These are phyloP conservation scores for Claviceps lovelessii DNA, from an alignment of 2,329 filamentous ascomycete species.

Conservation along the genomic window DNA sequence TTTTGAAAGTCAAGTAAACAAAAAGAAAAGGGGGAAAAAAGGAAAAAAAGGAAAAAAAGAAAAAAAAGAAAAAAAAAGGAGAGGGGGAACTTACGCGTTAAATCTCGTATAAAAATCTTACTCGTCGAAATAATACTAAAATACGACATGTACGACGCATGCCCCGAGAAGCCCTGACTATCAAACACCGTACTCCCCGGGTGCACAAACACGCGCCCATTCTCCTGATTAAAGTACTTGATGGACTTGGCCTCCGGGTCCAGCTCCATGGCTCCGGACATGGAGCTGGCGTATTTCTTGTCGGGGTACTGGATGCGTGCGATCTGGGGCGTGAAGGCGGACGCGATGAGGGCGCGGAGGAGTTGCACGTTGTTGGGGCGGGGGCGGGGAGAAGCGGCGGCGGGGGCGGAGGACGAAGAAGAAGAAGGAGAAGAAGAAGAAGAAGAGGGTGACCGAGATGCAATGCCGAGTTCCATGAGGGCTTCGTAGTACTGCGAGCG, in stretches of 20 bases:
- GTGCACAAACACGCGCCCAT: conserved; percentile 82
- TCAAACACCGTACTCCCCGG: conserved; percentile 78
- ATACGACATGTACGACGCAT: conserved; percentile 70
- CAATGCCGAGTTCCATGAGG: conserved; percentile 72
- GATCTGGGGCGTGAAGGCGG: conserved; percentile 70
- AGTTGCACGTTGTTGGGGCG: conserved; percentile 29
- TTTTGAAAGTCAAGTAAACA: too few relatives aligned
- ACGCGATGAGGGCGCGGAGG: conserved; percentile 55
- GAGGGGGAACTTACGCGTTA: conserved; percentile 60
- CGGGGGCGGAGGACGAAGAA: too few relatives aligned
- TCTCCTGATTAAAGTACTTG: conserved; percentile 80
- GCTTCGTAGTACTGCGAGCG: conserved; percentile 73
- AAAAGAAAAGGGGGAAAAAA: neutral
- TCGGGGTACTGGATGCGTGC: conserved; percentile 87
- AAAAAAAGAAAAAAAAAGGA: neutral
- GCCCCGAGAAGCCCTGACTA: conserved; percentile 60
- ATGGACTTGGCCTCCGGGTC: conserved; percentile 87
- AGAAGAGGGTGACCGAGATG: conserved; percentile 19
- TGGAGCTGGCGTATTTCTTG: conserved; percentile 81
- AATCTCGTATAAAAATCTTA: conserved; percentile 81
- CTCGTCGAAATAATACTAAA: conserved; percentile 84
- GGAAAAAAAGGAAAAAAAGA: too few relatives aligned
- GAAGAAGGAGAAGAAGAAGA: conserved; percentile 13
- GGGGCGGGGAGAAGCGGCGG: too few relatives aligned
- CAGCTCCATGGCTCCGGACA: conserved; percentile 79